Evolutionary conservation across 331 rosid species (phyloP).

Genomic region (Malus hybrid): DNA sequence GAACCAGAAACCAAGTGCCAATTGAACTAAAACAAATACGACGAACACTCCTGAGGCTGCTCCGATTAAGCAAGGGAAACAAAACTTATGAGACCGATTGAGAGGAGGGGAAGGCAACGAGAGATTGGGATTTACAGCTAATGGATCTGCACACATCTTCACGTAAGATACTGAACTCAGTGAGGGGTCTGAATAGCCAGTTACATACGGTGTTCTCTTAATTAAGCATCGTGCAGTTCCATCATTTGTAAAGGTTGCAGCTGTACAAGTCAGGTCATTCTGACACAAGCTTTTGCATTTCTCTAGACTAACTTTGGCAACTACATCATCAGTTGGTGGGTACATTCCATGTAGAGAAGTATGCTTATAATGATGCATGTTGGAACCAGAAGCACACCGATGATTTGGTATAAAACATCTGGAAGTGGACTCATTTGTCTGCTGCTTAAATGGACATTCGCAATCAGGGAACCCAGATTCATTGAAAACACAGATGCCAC

Average conservation of each 20-base stretch:
- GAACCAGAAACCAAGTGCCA: constrained; percentile 45
- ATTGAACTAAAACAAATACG: constrained; percentile 41
- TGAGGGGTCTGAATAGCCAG: constrained; percentile 66
- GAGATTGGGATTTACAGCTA: constrained; percentile 54
- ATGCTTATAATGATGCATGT: constrained; percentile 30
- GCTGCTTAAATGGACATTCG: constrained; percentile 46
- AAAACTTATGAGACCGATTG: constrained; percentile 24
- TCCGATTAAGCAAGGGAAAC: constrained; percentile 54
- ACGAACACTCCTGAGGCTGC: constrained; percentile 52
- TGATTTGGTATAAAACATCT: constrained; percentile 41
- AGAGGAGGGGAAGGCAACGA: constrained; percentile 16
- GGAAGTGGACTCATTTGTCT: constrained; percentile 18
- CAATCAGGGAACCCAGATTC: constrained; percentile 51
- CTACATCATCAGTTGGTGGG: constrained; percentile 42
- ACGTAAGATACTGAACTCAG: constrained; percentile 57
- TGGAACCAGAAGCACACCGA: constrained; percentile 36
- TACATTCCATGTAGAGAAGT: constrained; percentile 56
- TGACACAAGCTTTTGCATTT: constrained; percentile 51
- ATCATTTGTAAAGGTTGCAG: constrained; percentile 59
- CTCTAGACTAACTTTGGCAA: constrained; percentile 33
- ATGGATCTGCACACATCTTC: constrained; percentile 61
- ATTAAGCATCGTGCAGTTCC: constrained; percentile 60
- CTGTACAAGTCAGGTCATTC: constrained; percentile 48
- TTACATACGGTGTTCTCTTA: constrained; percentile 43
- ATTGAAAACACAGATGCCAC: constrained; percentile 49